Conservation (phyloP, 306 rosid genomes). For the Pterocarpus santalinus region DNA sequence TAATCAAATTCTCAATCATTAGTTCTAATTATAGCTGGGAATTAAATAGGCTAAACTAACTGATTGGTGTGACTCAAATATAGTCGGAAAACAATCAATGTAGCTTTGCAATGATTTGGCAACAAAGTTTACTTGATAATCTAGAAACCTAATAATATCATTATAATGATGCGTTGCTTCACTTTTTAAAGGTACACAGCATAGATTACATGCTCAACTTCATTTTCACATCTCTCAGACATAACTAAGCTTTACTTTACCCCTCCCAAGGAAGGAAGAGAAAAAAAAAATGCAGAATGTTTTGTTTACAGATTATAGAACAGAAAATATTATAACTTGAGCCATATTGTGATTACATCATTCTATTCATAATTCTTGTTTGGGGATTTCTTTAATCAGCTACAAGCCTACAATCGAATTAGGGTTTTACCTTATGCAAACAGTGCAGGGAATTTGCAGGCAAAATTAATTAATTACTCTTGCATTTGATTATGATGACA, state of each 20-base stretch:
- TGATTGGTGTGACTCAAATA: neutral
- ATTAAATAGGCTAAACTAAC: neutral
- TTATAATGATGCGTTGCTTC: neutral
- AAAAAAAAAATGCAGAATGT: no score
- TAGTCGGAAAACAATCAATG: neutral
- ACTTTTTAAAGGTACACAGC: neutral
- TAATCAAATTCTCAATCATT: conserved; percentile 43
- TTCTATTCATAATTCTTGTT: neutral
- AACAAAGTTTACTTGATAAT: neutral
- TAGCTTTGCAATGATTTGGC: neutral
- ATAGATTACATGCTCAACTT: neutral
- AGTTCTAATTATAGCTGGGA: conserved; percentile 15
- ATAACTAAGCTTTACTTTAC: neutral
- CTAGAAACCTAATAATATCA: neutral
- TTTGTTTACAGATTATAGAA: neutral
- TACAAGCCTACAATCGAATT: neutral
- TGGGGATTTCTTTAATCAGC: neutral
- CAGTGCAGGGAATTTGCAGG: neutral
- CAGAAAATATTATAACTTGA: neutral
- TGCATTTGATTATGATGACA: conserved; percentile 34
- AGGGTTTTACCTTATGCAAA: neutral
- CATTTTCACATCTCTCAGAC: neutral
- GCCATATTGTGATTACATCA: neutral
- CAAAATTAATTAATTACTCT: neutral
- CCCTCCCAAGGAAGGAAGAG: neutral